A percentile compares a stretch with the other conserved stretches of the same genome.
Conservation (phyloP, 345 rosid species). For the Eucalyptus sp. region DNA sequence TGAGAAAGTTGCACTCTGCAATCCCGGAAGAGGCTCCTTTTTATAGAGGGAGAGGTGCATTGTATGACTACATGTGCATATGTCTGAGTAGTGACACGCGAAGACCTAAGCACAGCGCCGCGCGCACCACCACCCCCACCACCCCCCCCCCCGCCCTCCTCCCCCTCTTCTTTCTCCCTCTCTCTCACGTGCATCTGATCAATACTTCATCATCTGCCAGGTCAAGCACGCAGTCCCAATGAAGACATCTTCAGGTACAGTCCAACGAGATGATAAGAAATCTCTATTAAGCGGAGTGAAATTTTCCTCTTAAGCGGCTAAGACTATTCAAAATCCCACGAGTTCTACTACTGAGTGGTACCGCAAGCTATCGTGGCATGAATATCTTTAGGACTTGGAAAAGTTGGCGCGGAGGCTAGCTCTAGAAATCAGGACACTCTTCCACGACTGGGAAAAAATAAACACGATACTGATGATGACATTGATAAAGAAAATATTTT, state of each 20-base stretch:
- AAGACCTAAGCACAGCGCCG: neutral
- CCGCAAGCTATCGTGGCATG: neutral
- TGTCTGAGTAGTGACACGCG: neutral
- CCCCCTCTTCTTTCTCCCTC: neutral
- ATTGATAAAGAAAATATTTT: neutral
- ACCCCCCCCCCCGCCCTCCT: too few species aligned
- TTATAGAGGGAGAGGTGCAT: neutral
- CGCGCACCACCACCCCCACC: too few species aligned
- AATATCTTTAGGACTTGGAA: neutral
- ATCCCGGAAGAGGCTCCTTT: neutral
- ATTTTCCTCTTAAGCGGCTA: neutral
- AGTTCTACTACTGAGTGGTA: neutral
- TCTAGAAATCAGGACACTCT: neutral
- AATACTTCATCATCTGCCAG: neutral
- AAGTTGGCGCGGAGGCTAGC: neutral
- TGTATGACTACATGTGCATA: neutral
- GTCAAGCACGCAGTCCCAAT: neutral
- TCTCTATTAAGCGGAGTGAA: neutral
- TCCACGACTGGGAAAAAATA: neutral
- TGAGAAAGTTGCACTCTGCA: neutral
- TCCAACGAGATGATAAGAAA: neutral
- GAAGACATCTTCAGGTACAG: neutral
- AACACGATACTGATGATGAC: neutral
- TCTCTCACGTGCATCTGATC: neutral
- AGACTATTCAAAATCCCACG: neutral